Conservation (phyloP, 1,139 yeast species). For the Blastobotrys capitulatus region DNA sequence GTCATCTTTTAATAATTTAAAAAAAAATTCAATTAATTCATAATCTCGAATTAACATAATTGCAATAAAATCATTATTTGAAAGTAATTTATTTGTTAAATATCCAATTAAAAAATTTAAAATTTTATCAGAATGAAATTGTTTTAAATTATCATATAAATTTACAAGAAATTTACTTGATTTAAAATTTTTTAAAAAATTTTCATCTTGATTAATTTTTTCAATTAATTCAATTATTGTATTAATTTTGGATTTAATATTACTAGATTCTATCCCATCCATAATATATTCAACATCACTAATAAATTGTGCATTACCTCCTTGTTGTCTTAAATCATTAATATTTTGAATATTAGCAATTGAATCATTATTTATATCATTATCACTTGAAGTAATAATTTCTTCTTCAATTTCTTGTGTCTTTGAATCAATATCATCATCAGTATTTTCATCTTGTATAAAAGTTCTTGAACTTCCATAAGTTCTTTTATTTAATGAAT, state of each 20-base stretch:
- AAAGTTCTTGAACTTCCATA: slow-evolving; percentile 7
- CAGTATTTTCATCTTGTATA: background rate
- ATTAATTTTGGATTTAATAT: slow-evolving; percentile 11
- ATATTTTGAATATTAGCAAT: slow-evolving; percentile 19
- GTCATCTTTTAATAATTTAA: slow-evolving; percentile 18
- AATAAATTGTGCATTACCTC: slow-evolving; percentile 31
- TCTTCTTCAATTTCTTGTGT: background rate
- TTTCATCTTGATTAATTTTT: slow-evolving; percentile 22
- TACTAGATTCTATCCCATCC: slow-evolving; percentile 30
- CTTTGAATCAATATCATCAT: background rate
- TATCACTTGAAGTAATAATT: slow-evolving; percentile 8
- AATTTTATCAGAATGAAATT: slow-evolving; percentile 11
- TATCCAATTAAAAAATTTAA: slow-evolving; percentile 6
- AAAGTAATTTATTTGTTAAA: slow-evolving; percentile 12
- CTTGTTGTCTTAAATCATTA: slow-evolving; percentile 37
- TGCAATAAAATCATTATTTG: slow-evolving; percentile 15
- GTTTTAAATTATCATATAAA: slow-evolving; percentile 17
- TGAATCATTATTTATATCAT: background rate
- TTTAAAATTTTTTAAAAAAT: slow-evolving; percentile 22
- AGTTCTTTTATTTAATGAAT: slow-evolving; percentile 6
- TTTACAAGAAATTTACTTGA: slow-evolving; percentile 19
- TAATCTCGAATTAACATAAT: slow-evolving; percentile 12
- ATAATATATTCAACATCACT: slow-evolving; percentile 36
- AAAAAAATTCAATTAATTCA: slow-evolving; percentile 16
- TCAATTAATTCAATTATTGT: slow-evolving; percentile 29